phyloP scores from a whole-genome alignment of 208 protist species.

The Acanthamoeba triangularis region DNA sequence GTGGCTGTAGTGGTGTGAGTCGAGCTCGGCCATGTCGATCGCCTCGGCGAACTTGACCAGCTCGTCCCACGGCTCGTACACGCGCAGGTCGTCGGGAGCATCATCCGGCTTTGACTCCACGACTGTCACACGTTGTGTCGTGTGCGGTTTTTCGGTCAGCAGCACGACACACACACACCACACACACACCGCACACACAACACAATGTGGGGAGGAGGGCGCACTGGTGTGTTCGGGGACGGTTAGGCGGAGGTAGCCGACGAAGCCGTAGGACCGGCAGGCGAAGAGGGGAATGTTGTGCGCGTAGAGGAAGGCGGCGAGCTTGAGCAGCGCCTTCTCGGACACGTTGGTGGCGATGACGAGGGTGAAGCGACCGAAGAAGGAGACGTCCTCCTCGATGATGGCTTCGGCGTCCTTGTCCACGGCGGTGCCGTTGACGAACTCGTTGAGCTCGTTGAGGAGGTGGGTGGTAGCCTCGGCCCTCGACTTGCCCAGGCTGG shows the following conservation, averaged over 20 bases:
- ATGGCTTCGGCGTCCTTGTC: conserved; percentile 78
- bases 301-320: conserved; percentile 82
- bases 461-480: conserved; percentile 91
- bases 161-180: background rate
- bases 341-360: conserved; percentile 90
- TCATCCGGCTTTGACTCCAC: conserved; percentile 92
- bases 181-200: background rate
- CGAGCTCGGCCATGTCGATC: conserved; percentile 87
- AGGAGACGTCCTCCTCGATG: conserved; percentile 85
- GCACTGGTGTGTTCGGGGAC: conserved; percentile 86
- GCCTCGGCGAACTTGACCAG: conserved; percentile 85
- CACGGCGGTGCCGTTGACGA: conserved; percentile 87
- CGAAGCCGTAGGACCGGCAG: conserved; percentile 93
- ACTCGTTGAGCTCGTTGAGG: conserved; percentile 94
- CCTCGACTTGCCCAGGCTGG: conserved; percentile 89
- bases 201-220: background rate
- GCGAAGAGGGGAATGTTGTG: conserved; percentile 92
- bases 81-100: conserved; percentile 94
- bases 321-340: conserved; percentile 77
- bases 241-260: conserved; percentile 94
- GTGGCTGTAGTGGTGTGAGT: conserved; percentile 91
- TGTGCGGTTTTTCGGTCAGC: too few species aligned
- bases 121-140: conserved; percentile 71
- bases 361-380: conserved; percentile 90
- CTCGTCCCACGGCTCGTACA: conserved; percentile 84